Conservation (phyloP, 1,284 basidiomycete species). For the Sporisorium scitamineum region DNA sequence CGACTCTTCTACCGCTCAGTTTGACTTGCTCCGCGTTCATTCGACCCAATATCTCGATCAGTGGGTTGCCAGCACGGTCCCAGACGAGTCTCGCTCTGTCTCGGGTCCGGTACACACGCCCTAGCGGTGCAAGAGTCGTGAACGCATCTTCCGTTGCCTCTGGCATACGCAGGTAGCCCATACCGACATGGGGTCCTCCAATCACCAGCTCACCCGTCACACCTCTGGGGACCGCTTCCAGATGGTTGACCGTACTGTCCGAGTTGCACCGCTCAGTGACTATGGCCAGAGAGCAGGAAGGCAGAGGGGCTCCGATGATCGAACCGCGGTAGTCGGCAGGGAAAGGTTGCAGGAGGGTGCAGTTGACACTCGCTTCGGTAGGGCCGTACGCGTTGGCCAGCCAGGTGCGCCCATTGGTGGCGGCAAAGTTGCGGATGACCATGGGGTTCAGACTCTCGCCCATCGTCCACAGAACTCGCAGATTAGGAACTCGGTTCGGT, state of each 20-base stretch:
- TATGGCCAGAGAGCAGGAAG: constrained; percentile 26
- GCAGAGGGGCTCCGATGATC: constrained; percentile 23
- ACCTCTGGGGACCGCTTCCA: constrained; percentile 10
- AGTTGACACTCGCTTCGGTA: constrained; percentile 35
- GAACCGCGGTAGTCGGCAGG: constrained; percentile 22
- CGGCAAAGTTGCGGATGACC: constrained; percentile 25
- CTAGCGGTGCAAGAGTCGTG: constrained; percentile 8
- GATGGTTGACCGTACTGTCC: neutral
- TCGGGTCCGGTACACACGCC: constrained; percentile 23
- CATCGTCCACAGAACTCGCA: constrained; percentile 35
- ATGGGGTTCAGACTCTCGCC: constrained; percentile 22
- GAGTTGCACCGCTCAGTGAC: neutral
- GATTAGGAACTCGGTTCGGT: constrained; percentile 12
- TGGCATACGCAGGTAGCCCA: constrained; percentile 27
- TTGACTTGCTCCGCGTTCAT: constrained; percentile 38
- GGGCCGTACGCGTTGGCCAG: constrained; percentile 37
- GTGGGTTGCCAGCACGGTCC: constrained; percentile 13
- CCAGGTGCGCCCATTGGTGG: neutral
- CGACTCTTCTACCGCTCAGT: constrained; percentile 25
- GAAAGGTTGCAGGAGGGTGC: constrained; percentile 30
- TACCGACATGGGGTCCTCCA: constrained; percentile 27
- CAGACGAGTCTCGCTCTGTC: constrained; percentile 28
- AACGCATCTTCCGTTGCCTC: constrained; percentile 18
- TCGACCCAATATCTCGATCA: constrained; percentile 32
- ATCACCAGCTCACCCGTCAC: constrained; percentile 31